These are phyloP conservation scores for Aspergillus brasiliensis DNA, from an alignment of 2,329 filamentous ascomycete species.

Conservation along the genomic window DNA sequence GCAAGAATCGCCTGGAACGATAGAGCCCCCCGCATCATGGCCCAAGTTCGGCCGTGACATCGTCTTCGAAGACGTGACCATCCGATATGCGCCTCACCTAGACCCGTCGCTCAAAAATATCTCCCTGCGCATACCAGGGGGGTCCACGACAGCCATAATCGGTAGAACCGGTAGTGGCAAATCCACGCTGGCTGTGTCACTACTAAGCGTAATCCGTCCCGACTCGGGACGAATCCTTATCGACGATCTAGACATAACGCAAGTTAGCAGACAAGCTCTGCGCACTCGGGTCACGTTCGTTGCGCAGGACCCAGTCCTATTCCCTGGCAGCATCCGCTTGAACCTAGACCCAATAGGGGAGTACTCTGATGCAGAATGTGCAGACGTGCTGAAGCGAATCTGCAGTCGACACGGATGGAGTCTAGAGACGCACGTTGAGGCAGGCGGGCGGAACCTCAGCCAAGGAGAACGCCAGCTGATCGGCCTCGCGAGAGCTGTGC, in stretches of 20 bases:
- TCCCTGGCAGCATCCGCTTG: conserved; percentile 61
- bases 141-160: conserved; percentile 76
- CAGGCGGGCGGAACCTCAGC: conserved; percentile 62
- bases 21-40: conserved; percentile 75
- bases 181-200: conserved; percentile 68
- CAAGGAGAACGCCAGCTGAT: conserved; percentile 69
- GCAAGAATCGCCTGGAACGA: conserved; percentile 68
- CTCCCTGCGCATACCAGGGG: conserved; percentile 73
- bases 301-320: conserved; percentile 67
- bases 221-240: conserved; percentile 60
- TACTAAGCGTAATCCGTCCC: conserved; percentile 60
- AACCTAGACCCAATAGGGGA: conserved; percentile 65
- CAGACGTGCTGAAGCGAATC: conserved; percentile 56
- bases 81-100: conserved; percentile 77
- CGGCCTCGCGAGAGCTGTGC: conserved; percentile 63
- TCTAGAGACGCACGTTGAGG: conserved; percentile 59
- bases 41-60: conserved; percentile 72
- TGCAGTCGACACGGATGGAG: conserved; percentile 59
- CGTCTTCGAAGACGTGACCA: conserved; percentile 73
- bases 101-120: conserved; percentile 71
- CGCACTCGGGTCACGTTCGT: conserved; percentile 67
- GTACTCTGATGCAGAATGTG: conserved; percentile 58
- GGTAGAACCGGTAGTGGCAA: conserved; percentile 82
- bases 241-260: conserved; percentile 62
- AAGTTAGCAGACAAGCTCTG: conserved; percentile 61